Evolutionary conservation across 139 green algal genomes (phyloP), one percentile per base, ranked within the genome.

Genomic region (Coccomyxa sp.): DNA sequence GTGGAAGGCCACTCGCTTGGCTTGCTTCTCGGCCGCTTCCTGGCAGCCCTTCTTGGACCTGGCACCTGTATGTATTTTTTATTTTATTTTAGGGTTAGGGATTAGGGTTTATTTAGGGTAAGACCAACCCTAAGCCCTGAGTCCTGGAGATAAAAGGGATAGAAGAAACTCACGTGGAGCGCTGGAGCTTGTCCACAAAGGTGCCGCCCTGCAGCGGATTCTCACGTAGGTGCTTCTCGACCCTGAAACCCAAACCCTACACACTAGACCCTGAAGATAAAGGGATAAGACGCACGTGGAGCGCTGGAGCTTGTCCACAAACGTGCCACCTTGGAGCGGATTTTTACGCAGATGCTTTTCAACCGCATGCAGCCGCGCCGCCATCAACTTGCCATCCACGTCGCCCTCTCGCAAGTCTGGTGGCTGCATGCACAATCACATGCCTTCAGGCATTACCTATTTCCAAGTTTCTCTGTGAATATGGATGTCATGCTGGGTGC

Each of bases 1-100:
- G 84, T 88, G 92, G 77, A 92, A 90, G 38, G 90, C 92, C 79
- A 94, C 83, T 38, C 87, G 85, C 85, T 91, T 92, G 45, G 89
- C 92, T 82, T 94, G 89, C 77, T 82, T 82, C n/a, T 68, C 38
- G 25, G n/a, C 23, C 0, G 45, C 79, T 51, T 68, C 21, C 78
- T 45, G 13, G 67, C 66, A 67, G 78, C 10, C 12, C 27, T 28
- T 28, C 32, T 58, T 12, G 51, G 31, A 80, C n/a, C 21, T 80
- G 31, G 15, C n/a, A n/a, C n/a, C n/a, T n/a, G n/a, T n/a, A n/a
- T n/a, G n/a, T n/a, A n/a, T n/a, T n/a, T n/a, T n/a, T n/a, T n/a
- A n/a, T n/a, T n/a, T n/a, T n/a, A n/a, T n/a, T n/a, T n/a, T n/a
- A n/a, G n/a, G n/a, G n/a, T n/a, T n/a, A n/a, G n/a, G n/a, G n/a